Percentiles rank a stretch among this genome's conserved stretches.
Evolutionary conservation across 2,329 filamentous ascomycete genomes (phyloP).

Genomic region (Cytospora schulzeri): DNA sequence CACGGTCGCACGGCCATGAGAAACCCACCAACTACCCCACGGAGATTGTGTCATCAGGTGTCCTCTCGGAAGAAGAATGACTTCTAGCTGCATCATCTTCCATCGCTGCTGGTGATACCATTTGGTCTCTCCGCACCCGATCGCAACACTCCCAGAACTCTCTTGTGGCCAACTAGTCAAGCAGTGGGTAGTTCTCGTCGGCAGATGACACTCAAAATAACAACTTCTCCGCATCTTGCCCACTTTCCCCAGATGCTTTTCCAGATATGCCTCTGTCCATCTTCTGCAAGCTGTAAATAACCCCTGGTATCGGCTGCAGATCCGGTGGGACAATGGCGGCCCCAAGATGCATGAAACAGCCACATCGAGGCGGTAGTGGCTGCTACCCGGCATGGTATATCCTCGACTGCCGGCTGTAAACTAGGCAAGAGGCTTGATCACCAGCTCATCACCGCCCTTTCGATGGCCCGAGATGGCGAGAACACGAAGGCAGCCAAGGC

Average conservation of each 20-base stretch:
- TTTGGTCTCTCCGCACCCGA: not conserved
- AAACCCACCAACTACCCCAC: too few species aligned
- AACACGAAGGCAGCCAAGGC: not conserved
- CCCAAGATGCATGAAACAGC: not conserved
- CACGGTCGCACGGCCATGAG: too few species aligned
- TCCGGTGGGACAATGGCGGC: conserved; percentile 1
- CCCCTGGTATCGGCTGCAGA: conserved; percentile 3
- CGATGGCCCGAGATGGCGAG: conserved; percentile 21
- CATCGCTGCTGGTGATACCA: not conserved
- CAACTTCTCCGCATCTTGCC: conserved; percentile 3
- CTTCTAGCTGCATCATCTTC: too few species aligned
- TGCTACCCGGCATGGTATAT: conserved; percentile 19
- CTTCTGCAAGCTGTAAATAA: conserved; percentile 3
- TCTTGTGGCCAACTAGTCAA: not conserved
- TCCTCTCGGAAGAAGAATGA: too few species aligned
- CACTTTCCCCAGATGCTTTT: conserved; percentile 1
- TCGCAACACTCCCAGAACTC: not conserved
- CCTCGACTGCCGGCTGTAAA: conserved; percentile 9
- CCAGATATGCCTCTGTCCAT: not conserved
- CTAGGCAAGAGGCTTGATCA: conserved; percentile 10
- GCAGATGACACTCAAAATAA: not conserved
- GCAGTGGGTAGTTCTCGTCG: not conserved
- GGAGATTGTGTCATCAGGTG: too few species aligned
- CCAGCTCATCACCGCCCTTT: conserved; percentile 19
- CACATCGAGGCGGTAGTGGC: conserved; percentile 24